Evolutionary conservation across 2,329 filamentous ascomycete species (phyloP).

Genomic region (Phyllosticta citrichinensis): DNA sequence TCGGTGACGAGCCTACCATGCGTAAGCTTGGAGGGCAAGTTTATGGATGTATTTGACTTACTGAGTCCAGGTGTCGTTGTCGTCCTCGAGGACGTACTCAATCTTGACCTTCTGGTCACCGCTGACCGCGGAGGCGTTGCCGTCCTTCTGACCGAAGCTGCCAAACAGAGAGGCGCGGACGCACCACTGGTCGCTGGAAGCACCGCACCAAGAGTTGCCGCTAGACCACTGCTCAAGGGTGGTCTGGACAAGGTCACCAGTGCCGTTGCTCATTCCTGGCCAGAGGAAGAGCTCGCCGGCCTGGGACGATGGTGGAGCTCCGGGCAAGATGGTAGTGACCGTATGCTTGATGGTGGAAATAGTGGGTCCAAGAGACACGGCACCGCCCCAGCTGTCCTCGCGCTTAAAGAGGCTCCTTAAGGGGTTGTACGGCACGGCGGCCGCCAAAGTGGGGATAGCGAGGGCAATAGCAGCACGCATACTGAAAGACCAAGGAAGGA

Average conservation of each 20-base stretch:
- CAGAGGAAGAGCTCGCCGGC: slow-evolving; percentile 33
- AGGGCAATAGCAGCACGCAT: slow-evolving; percentile 1
- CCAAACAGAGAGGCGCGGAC: slow-evolving; percentile 33
- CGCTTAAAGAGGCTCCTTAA: slow-evolving; percentile 2
- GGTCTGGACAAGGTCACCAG: slow-evolving; percentile 34
- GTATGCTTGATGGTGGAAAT: slow-evolving; percentile 31
- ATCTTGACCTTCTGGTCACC: slow-evolving; percentile 25
- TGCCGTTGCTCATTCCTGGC: slow-evolving; percentile 38
- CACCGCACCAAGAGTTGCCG: slow-evolving; percentile 33
- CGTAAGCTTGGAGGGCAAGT: neutral
- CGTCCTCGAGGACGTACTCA: slow-evolving; percentile 18
- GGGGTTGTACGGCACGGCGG: neutral
- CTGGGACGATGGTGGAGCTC: slow-evolving; percentile 27
- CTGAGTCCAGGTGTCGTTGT: slow-evolving; percentile 24
- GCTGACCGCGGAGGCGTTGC: slow-evolving; percentile 14
- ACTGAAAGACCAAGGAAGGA: neutral
- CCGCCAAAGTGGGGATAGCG: neutral
- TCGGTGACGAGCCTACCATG: slow-evolving; percentile 22
- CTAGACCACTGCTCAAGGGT: slow-evolving; percentile 33
- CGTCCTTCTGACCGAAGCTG: slow-evolving; percentile 32
- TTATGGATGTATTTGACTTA: slow-evolving; percentile 7
- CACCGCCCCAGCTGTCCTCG: slow-evolving; percentile 28
- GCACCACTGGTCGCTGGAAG: slow-evolving; percentile 30
- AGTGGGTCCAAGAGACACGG: slow-evolving; percentile 27
- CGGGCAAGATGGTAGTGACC: slow-evolving; percentile 33